Percentiles rank a stretch among this genome's conserved stretches.
Conservation (phyloP, 371 early-diverging fungal species). For the Syncephalastrum racemosum region DNA sequence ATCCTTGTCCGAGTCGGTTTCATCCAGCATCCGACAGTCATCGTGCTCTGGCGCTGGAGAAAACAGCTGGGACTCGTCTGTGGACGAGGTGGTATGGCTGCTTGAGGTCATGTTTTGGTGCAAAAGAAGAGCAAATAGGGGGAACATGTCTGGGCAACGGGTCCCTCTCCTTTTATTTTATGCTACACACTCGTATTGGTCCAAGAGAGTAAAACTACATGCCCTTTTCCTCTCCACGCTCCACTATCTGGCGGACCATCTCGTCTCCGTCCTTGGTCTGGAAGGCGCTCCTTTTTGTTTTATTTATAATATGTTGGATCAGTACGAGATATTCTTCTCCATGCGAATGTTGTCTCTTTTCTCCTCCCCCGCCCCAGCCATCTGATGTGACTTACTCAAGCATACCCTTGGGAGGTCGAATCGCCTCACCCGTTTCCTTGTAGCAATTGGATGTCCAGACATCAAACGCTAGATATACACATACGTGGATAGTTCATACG, state of each 20-base stretch:
- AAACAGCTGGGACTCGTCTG: no score
- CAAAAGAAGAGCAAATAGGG: neutral
- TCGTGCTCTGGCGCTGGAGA: no score
- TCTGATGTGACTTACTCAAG: slow-evolving; percentile 18
- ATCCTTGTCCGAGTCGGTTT: slow-evolving; percentile 41
- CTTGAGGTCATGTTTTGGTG: neutral
- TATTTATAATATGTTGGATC: no score
- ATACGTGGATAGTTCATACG: neutral
- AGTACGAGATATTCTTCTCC: no score
- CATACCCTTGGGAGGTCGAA: slow-evolving; percentile 25
- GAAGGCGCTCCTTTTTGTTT: slow-evolving; percentile 21
- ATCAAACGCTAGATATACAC: slow-evolving; percentile 24
- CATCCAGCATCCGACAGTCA: slow-evolving; percentile 1
- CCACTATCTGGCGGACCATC: slow-evolving; percentile 22
- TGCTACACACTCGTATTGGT: neutral
- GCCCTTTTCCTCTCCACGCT: slow-evolving; percentile 22
- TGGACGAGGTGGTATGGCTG: neutral
- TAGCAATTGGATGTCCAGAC: slow-evolving; percentile 20
- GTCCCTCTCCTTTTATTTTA: neutral
- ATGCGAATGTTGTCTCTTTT: no score
- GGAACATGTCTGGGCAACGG: neutral
- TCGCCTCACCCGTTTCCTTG: slow-evolving; percentile 19
- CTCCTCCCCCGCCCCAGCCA: no score
- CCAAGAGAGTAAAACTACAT: slow-evolving; percentile 12
- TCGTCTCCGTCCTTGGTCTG: slow-evolving; percentile 21